Evolutionary conservation across 1,284 basidiomycete species (phyloP), one percentile per base, ranked within the genome.

Genomic region (Naganishia sp.): DNA sequence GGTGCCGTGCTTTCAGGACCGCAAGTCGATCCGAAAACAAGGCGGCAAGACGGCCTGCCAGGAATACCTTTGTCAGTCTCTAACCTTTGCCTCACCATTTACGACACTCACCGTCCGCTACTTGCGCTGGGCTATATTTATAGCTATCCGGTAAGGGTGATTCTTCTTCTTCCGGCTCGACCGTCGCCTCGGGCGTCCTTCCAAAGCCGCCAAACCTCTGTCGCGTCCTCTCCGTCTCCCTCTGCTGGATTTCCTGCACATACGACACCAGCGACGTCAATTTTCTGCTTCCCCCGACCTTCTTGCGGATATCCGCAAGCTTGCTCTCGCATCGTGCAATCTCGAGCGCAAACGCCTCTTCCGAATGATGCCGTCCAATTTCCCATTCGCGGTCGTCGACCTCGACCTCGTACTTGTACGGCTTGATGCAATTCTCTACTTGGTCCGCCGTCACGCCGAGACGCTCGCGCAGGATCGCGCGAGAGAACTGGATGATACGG

Each of bases 351-450:
- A 96, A 90, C 71, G 94, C 81, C 54, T 85, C 84, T 62, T 94
- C 84, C 0, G 92, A 87, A 58, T 87, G 83, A 69, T 84, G 83
- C 42, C 94, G 83, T 0, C 95, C 95, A 3, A 83, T 75, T 72
- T 93, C 92, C 96, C 96, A 99, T 77, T 98, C 94, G 47, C 87
- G 83, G 13, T 85, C 84, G 70, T 96, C 92, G 6, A 85, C 78
- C 70, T 84, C 83, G 31, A 95, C 88, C 74, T 97, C 94, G 77
- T 97, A 97, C 83, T 99, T 98, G 86, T 88, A 98, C 39, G 96
- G 96, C 81, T 99, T 99, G 83, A 99, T 96, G 79, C 92, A 96
- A 80, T 99, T 99, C 83, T 99, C 96, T 9, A 99, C 96, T 80
- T 99, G 95, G 77, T 99, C 96, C 1, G 92, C 89, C 3, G 96